A percentile compares a stretch with the other conserved stretches of the same genome.
These are phyloP conservation scores for Colletotrichum orchidophilum DNA, from an alignment of 2,329 filamentous ascomycete genomes.

Conservation along the genomic window DNA sequence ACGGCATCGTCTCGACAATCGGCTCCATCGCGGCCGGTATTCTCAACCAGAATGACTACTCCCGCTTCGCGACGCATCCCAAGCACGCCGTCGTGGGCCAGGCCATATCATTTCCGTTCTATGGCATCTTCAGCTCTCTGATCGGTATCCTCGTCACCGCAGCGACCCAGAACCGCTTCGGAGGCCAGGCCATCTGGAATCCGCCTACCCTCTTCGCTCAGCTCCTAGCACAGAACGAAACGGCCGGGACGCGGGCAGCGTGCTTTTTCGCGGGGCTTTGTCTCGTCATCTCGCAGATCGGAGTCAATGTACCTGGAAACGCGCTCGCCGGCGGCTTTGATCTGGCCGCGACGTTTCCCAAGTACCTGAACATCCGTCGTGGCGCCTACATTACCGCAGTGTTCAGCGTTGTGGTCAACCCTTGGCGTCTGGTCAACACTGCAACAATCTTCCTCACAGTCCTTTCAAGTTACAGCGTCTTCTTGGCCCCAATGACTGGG, in stretches of 20 bases:
- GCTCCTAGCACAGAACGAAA: conserved; percentile 42
- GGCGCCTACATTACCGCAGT: conserved; percentile 49
- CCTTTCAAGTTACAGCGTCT: conserved; percentile 48
- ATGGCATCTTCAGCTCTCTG: conserved; percentile 46
- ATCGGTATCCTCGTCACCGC: conserved; percentile 53
- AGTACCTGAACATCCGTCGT: conserved; percentile 49
- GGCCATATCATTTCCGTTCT: conserved; percentile 46
- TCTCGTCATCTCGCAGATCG: conserved; percentile 47
- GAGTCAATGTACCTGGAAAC: conserved; percentile 49
- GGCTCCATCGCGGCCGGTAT: conserved; percentile 50
- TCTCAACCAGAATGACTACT: conserved; percentile 50
- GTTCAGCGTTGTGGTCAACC: conserved; percentile 48
- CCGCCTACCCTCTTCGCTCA: conserved; percentile 46
- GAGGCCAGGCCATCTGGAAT: conserved; percentile 48
- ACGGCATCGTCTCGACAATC: conserved; percentile 47
- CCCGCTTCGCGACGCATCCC: conserved; percentile 45
- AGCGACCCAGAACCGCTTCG: conserved; percentile 48
- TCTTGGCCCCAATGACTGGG: conserved; percentile 51
- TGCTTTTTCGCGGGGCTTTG: conserved; percentile 50
- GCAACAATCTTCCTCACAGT: conserved; percentile 48
- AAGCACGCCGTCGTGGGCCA: conserved; percentile 48
- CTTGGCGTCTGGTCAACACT: conserved; percentile 49
- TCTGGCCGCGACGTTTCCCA: conserved; percentile 48
- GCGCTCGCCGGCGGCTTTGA: conserved; percentile 51
- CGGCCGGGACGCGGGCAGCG: conserved; percentile 46